Evolutionary conservation across 169 alveolate genomes (phyloP).

Genomic region (Plasmodium malariae): DNA sequence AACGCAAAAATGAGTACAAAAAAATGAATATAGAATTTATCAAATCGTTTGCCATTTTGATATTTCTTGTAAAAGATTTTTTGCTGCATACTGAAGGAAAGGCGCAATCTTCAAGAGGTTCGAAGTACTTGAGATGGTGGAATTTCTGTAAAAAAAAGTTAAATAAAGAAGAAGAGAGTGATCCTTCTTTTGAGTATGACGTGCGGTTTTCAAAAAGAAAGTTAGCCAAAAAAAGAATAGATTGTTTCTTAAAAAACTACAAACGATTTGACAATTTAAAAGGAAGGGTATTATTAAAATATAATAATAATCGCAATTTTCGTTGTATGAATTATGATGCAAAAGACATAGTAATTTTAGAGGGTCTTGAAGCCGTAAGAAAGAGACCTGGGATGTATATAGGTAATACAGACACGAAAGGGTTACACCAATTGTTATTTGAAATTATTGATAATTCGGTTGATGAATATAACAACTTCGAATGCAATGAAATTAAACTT

Average conservation of each 20-base stretch:
- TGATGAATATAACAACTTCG: slow-evolving; percentile 86
- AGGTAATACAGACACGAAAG: slow-evolving; percentile 86
- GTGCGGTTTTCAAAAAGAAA: no score
- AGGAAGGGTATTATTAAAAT: background rate
- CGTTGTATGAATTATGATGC: slow-evolving; percentile 79
- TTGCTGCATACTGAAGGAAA: no score
- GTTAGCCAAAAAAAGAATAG: background rate
- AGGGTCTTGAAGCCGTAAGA: slow-evolving; percentile 89
- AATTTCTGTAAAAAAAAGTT: no score
- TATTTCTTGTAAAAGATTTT: slow-evolving; percentile 2
- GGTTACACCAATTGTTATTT: slow-evolving; percentile 87
- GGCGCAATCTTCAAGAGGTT: no score
- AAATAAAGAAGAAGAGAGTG: no score
- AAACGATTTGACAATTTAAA: background rate
- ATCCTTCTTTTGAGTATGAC: no score
- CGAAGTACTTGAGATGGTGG: no score
- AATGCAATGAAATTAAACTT: slow-evolving; percentile 82
- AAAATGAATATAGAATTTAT: slow-evolving; percentile 12
- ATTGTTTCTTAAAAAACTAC: background rate
- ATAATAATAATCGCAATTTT: slow-evolving; percentile 8
- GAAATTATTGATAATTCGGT: slow-evolving; percentile 89
- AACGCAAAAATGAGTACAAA: background rate
- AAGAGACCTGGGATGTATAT: slow-evolving; percentile 91
- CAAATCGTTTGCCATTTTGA: background rate
- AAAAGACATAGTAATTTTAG: slow-evolving; percentile 85